phyloP scores from a whole-genome alignment of 768 basidiomycete species.

The Tulasnella sp. region DNA sequence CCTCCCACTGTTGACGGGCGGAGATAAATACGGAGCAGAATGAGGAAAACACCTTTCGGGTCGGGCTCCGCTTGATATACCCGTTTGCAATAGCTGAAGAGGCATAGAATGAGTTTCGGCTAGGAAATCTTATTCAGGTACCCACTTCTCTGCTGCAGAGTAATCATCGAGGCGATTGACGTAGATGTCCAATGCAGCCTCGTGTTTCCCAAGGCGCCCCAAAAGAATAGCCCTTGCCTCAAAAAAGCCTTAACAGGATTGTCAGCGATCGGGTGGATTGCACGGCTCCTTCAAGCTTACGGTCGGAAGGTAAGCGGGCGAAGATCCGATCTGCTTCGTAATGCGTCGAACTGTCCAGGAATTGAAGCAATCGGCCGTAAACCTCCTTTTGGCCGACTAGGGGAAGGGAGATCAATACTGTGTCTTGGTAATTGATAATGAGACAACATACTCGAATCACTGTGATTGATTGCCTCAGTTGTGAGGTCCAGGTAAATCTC shows the following conservation, averaged over 20 bases:
- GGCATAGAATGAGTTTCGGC: constrained; percentile 2
- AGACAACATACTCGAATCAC: constrained; percentile 50
- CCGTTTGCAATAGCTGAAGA: constrained; percentile 79
- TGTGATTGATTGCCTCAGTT: constrained; percentile 51
- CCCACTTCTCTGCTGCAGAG: constrained; percentile 83
- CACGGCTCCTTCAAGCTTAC: constrained; percentile 41
- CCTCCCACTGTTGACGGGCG: constrained; percentile 47
- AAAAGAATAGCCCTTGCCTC: constrained; percentile 90
- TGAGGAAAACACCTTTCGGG: constrained; percentile 66
- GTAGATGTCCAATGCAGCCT: constrained; percentile 92
- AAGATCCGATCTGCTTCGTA: constrained; percentile 80
- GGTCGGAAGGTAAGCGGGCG: constrained; percentile 73
- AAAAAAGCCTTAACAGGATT: constrained; percentile 57
- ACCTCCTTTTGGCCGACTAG: constrained; percentile 48
- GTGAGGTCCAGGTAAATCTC: constrained; percentile 80
- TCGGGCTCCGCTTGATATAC: constrained; percentile 58
- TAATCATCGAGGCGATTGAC: constrained; percentile 83
- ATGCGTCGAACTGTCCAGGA: constrained; percentile 64
- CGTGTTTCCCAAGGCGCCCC: constrained; percentile 84
- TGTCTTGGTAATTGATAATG: neutral
- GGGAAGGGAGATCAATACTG: constrained; percentile 5
- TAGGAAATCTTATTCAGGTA: neutral
- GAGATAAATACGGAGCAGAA: constrained; percentile 82
- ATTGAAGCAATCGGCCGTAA: constrained; percentile 69
- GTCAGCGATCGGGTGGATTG: neutral